These are phyloP conservation scores for Rhynchospora tenuis DNA, from an alignment of 176 grass and related monocot genomes.

Conservation along the genomic window DNA sequence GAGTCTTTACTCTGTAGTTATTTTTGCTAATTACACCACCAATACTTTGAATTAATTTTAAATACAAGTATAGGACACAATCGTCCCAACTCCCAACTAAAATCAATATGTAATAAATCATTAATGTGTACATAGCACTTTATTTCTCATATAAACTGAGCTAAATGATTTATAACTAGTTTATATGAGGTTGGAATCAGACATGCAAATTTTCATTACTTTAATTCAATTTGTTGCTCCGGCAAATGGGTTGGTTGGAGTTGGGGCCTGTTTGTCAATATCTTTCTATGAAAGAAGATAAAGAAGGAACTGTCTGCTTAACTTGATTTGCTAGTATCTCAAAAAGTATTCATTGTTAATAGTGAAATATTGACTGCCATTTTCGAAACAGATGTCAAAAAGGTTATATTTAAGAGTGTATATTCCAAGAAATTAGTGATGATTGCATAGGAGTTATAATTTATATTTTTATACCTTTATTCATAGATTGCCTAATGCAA, in stretches of 20 bases:
- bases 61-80: background rate
- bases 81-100: background rate
- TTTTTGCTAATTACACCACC: background rate
- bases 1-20: background rate
- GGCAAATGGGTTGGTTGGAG: background rate
- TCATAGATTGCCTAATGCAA: conserved; percentile 12
- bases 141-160: background rate
- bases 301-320: too few species aligned
- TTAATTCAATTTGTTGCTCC: background rate
- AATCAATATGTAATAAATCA: background rate
- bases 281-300: too few species aligned
- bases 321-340: too few species aligned
- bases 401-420: background rate
- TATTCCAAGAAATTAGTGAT: background rate
- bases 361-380: background rate
- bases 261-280: too few species aligned
- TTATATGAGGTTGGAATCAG: background rate
- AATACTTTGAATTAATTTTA: background rate
- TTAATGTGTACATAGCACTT: background rate
- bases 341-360: too few species aligned
- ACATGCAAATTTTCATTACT: conserved; percentile 1
- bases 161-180: background rate
- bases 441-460: background rate
- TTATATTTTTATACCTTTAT: conserved; percentile 17
- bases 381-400: background rate